Evolutionary conservation across 345 rosid genomes (phyloP).

Genomic region (Heritiera fomes): DNA sequence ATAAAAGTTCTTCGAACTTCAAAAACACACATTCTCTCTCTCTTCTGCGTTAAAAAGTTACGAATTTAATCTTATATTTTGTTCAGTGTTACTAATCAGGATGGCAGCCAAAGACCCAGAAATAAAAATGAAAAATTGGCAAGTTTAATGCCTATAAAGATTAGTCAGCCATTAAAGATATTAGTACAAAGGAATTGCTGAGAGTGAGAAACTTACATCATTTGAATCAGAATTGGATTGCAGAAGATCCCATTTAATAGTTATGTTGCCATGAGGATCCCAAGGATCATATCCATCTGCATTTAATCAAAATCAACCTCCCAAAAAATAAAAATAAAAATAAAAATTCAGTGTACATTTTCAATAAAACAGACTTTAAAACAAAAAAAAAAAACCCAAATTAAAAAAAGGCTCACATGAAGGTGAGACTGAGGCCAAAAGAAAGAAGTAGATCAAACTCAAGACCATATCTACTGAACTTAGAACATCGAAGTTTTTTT

Average conservation of each 20-base stretch:
- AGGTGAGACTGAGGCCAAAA: conserved; percentile 8
- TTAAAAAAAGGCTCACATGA: not conserved
- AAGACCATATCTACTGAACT: not conserved
- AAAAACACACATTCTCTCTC: not conserved
- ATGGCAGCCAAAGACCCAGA: not conserved
- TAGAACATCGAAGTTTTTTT: conserved; percentile 1
- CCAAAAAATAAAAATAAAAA: not conserved
- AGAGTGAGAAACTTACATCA: conserved; percentile 40
- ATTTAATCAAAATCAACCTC: conserved; percentile 9
- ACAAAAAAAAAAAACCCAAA: not conserved
- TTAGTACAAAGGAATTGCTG: not conserved
- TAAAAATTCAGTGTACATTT: not conserved
- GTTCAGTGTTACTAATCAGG: not conserved
- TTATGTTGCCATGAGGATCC: conserved; percentile 75
- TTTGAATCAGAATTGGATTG: conserved; percentile 32
- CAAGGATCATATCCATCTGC: conserved; percentile 85
- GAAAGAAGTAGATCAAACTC: not conserved
- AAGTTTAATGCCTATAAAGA: not conserved
- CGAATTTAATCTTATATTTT: not conserved
- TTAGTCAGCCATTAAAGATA: not conserved
- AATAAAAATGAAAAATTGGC: not conserved
- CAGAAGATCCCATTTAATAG: conserved; percentile 83
- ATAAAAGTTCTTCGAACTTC: not conserved
- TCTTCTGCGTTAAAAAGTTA: not conserved
- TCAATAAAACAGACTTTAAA: not conserved